Evolutionary conservation across 106 monocot species (phyloP).

Genomic region (Acanthochlamys bracteata): DNA sequence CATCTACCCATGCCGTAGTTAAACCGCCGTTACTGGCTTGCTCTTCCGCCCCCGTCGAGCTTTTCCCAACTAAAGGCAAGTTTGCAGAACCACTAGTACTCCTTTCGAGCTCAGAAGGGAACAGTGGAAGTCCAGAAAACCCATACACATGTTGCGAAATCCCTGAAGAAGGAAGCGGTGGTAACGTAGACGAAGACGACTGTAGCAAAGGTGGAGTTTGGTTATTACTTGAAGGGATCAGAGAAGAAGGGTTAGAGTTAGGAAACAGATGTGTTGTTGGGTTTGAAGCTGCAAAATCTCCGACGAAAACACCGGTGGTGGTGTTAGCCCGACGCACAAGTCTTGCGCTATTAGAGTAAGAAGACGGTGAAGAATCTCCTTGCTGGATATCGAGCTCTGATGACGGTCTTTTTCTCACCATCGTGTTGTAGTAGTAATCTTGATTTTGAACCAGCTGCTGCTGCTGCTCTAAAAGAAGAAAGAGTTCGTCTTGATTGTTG

Average conservation of each 20-base stretch:
- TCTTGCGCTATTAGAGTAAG: constrained; percentile 2
- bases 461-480: constrained; percentile 6
- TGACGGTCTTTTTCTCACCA: constrained; percentile 65
- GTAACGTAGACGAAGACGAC: constrained; percentile 15
- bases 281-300: background rate
- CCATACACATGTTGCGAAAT: constrained; percentile 21
- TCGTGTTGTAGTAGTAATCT: constrained; percentile 1
- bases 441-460: background rate
- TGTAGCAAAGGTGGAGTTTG: background rate
- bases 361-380: constrained; percentile 8
- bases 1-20: constrained; percentile 57
- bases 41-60: background rate
- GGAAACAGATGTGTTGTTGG: constrained; percentile 7
- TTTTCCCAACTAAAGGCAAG: background rate
- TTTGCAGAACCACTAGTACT: background rate
- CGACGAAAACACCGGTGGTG: constrained; percentile 2
- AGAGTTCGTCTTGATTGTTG: constrained; percentile 19
- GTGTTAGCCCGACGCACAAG: constrained; percentile 21
- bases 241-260: constrained; percentile 1
- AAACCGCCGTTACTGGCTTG: background rate
- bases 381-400: constrained; percentile 56
- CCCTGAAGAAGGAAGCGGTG: constrained; percentile 18
- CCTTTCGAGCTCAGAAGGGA: constrained; percentile 39
- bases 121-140: constrained; percentile 68
- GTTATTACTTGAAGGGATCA: background rate